Conservation (phyloP, 306 rosid genomes). For the Gastrolobium bilobum region DNA sequence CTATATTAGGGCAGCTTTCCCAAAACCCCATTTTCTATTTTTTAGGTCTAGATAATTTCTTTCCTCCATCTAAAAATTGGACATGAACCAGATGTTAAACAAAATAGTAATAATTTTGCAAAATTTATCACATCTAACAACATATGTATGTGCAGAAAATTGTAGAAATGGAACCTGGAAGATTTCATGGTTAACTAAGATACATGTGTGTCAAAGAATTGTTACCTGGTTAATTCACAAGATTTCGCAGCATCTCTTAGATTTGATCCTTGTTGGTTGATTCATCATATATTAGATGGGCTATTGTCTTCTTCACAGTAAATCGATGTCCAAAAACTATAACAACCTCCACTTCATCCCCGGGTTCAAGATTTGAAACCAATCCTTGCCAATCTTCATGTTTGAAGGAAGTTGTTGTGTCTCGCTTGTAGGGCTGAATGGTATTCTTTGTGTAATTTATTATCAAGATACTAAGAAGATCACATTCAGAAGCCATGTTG, state of each 20-base stretch:
- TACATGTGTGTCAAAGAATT: too few relatives aligned
- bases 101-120: not conserved
- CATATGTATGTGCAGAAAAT: not conserved
- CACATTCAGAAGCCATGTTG: constrained; percentile 30
- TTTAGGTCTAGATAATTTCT: too few relatives aligned
- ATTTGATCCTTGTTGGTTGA: too few relatives aligned
- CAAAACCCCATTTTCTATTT: too few relatives aligned
- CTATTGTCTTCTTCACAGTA: constrained; percentile 28
- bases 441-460: constrained; percentile 32
- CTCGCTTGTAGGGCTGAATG: constrained; percentile 7
- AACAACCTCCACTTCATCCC: constrained; percentile 36
- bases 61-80: too few relatives aligned
- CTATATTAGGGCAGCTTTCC: too few relatives aligned
- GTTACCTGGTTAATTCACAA: constrained; percentile 6
- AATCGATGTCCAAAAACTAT: constrained; percentile 25
- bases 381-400: constrained; percentile 27
- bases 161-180: not conserved
- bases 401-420: constrained; percentile 4
- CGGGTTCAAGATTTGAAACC: constrained; percentile 19
- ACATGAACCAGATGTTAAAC: too few relatives aligned
- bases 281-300: constrained; percentile 1
- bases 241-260: not conserved
- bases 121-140: not conserved
- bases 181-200: not conserved
- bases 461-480: constrained; percentile 17